Percentiles rank a stretch among this genome's conserved stretches.
Evolutionary conservation across 1,139 yeast species (phyloP).

Genomic region (Arxiozyma bovina): DNA sequence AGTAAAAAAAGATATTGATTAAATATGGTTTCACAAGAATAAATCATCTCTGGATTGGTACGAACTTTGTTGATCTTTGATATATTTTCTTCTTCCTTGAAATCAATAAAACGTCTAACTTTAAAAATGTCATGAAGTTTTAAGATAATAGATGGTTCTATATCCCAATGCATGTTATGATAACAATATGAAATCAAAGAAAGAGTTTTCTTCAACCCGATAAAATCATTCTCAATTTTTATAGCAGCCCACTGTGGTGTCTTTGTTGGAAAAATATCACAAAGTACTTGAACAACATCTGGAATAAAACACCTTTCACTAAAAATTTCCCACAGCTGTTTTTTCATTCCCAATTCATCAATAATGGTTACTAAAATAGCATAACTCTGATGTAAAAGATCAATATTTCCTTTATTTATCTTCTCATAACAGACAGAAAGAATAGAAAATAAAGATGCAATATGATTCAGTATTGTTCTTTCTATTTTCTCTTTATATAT

Average conservation of each 20-base stretch:
- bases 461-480: slow-evolving; percentile 19
- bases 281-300: slow-evolving; percentile 12
- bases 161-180: slow-evolving; percentile 16
- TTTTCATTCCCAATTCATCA: slow-evolving; percentile 7
- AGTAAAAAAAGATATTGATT: slow-evolving; percentile 21
- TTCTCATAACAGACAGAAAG: slow-evolving; percentile 15
- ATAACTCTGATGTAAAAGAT: slow-evolving; percentile 15
- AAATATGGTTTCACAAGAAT: slow-evolving; percentile 14
- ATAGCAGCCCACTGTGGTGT: slow-evolving; percentile 19
- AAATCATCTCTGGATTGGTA: background rate
- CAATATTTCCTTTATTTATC: slow-evolving; percentile 6
- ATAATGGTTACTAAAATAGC: slow-evolving; percentile 18
- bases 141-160: slow-evolving; percentile 16
- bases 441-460: slow-evolving; percentile 23
- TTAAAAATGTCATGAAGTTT: slow-evolving; percentile 21
- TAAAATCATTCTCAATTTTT: slow-evolving; percentile 11
- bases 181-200: slow-evolving; percentile 16
- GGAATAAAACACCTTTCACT: slow-evolving; percentile 9
- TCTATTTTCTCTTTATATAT: slow-evolving; percentile 11
- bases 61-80: slow-evolving; percentile 10
- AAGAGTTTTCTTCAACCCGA: slow-evolving; percentile 11
- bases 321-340: slow-evolving; percentile 16
- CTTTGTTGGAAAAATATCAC: slow-evolving; percentile 19
- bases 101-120: slow-evolving; percentile 23
- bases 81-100: slow-evolving; percentile 16